Evolutionary conservation across 2,329 filamentous ascomycete species (phyloP), one percentile per base, ranked within the genome.

Genomic region (Coniochaeta ligniaria): DNA sequence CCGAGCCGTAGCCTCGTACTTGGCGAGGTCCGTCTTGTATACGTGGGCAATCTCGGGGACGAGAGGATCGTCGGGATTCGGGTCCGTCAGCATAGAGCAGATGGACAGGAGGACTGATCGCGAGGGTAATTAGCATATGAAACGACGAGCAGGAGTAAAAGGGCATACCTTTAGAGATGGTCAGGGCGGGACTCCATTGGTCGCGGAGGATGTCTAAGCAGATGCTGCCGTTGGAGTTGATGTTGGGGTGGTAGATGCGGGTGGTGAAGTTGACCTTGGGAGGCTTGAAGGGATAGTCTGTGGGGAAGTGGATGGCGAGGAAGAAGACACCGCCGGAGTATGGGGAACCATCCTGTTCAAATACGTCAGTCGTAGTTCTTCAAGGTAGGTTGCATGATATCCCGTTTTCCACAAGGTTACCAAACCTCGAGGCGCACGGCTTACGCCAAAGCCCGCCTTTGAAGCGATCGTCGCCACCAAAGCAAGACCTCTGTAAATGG

Each of bases 241-340:
- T 99, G 82, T 99, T 99, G 72, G 95, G 95, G 82, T 99, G 95
- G 78, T 99, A 99, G 83, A 99, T 98, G 75, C 94, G 90, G 67
- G 95, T 99, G 71, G 92, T 98, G 86, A 99, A 99, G 89, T 97
- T 97, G 80, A 99, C 93, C 87, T 99, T 99, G 70, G 95, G 95
- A 65, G 95, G 95, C 89, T 99, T 99, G 86, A 99, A 99, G 47
- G 95, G 95, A 80, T 99, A 99, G 84, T 99, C 95, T 84, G 95
- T 99, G 69, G 95, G 95, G 84, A 99, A 98, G 81, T 97, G 92
- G 74, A 99, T 99, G 69, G 90, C 89, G 68, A 99, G 86, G 87
- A 99, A 99, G 85, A 99, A 99, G 70, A 99, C 94, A 73, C 95
- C 95, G 76, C 94, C 93, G 58, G 93, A 92, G 84, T 98, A 99